Conservation (phyloP, 495 filamentous ascomycete species). For the Stereocaulon alpinum region DNA sequence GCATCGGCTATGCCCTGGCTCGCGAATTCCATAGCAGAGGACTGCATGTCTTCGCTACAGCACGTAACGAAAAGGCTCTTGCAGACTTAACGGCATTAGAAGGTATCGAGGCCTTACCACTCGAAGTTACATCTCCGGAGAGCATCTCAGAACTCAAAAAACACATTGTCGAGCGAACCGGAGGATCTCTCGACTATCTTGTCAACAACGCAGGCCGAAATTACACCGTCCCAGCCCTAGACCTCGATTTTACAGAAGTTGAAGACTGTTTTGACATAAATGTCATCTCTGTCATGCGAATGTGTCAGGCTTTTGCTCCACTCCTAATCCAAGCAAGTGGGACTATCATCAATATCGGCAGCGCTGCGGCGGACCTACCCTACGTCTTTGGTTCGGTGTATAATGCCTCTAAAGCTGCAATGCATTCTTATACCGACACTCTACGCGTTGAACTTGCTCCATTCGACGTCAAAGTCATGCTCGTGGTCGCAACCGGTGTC, state of each 20-base stretch:
- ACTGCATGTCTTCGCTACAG: conserved; percentile 48
- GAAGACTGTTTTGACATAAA: conserved; percentile 47
- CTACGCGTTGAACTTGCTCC: conserved; percentile 46
- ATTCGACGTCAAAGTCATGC: conserved; percentile 39
- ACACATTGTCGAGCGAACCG: conserved; percentile 1
- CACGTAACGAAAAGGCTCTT: conserved; percentile 36
- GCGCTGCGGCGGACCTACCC: conserved; percentile 45
- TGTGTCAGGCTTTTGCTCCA: conserved; percentile 49
- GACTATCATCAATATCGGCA: conserved; percentile 53
- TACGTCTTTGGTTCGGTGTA: conserved; percentile 50
- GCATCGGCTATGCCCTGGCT: conserved; percentile 46
- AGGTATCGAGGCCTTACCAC: conserved; percentile 45
- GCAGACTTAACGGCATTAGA: conserved; percentile 32
- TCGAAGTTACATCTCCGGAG: conserved; percentile 36
- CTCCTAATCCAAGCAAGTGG: conserved; percentile 48
- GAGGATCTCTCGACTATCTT: conserved; percentile 39
- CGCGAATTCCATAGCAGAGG: conserved; percentile 37
- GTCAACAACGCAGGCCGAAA: conserved; percentile 55
- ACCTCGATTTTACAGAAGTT: conserved; percentile 42
- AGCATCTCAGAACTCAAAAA: conserved; percentile 4
- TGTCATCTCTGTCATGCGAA: conserved; percentile 47
- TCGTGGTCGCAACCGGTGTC: conserved; percentile 52
- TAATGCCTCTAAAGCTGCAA: conserved; percentile 54
- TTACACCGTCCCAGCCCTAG: conserved; percentile 54
- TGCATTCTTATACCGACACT: conserved; percentile 50